These are phyloP conservation scores for Neltuma alba DNA, from an alignment of 306 rosid species.

Conservation along the genomic window DNA sequence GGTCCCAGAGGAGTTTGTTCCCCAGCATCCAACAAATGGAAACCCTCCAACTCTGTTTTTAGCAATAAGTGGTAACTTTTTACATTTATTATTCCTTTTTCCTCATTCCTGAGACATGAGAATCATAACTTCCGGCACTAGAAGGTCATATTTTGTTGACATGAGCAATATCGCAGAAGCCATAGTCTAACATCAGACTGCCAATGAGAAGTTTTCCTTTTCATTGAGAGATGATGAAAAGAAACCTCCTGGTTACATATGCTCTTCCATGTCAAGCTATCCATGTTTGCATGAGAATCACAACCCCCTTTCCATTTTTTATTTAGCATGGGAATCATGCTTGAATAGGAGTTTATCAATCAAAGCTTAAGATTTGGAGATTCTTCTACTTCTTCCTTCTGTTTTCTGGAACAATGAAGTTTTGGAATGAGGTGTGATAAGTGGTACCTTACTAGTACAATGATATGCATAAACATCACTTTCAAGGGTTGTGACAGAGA, in stretches of 20 bases:
- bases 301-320: slow-evolving; percentile 20
- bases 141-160: slow-evolving; percentile 24
- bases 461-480: slow-evolving; percentile 24
- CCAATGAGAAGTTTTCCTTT: slow-evolving; percentile 18
- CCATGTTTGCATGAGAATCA: not conserved
- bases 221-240: slow-evolving; percentile 25
- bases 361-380: slow-evolving; percentile 21
- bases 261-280: slow-evolving; percentile 9
- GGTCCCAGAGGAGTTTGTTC: slow-evolving; percentile 86
- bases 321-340: slow-evolving; percentile 18
- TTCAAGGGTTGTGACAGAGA: not conserved
- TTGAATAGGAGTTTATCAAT: not conserved
- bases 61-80: slow-evolving; percentile 68
- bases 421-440: slow-evolving; percentile 19
- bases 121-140: slow-evolving; percentile 16
- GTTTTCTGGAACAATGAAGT: slow-evolving; percentile 16
- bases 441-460: not conserved
- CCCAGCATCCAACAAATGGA: slow-evolving; percentile 91
- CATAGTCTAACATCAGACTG: slow-evolving; percentile 17
- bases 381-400: not conserved
- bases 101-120: slow-evolving; percentile 10
- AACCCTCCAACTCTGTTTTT: slow-evolving; percentile 92
- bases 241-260: slow-evolving; percentile 22
- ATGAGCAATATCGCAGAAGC: slow-evolving; percentile 29
- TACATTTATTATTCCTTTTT: slow-evolving; percentile 11